phyloP scores from a whole-genome alignment of 805 yeast genomes.

The Soucietia sequanensis region DNA sequence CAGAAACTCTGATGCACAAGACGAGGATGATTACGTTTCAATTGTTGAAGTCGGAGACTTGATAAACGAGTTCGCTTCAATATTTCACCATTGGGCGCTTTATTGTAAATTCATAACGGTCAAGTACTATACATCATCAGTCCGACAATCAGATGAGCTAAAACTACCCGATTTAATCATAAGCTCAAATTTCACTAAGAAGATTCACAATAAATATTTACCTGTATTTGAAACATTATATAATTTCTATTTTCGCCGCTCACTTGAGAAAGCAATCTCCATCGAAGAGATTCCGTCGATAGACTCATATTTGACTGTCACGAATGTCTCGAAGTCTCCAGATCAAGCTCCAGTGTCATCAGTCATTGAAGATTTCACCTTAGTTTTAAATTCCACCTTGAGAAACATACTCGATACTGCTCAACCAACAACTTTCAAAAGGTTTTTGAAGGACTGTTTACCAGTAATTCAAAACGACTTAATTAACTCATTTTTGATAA shows the following conservation, averaged over 20 bases:
- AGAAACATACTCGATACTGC: constrained; percentile 72
- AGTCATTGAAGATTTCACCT: constrained; percentile 78
- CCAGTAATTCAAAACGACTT: constrained; percentile 65
- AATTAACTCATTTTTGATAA: constrained; percentile 47
- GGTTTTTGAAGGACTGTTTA: constrained; percentile 53
- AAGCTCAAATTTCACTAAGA: constrained; percentile 54
- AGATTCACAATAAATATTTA: constrained; percentile 50
- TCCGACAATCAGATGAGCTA: constrained; percentile 20
- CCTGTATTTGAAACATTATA: constrained; percentile 66
- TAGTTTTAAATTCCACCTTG: constrained; percentile 67
- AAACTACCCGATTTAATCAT: constrained; percentile 52
- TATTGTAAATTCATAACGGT: constrained; percentile 70
- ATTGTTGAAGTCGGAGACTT: constrained; percentile 67
- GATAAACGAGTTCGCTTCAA: constrained; percentile 67
- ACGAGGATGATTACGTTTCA: constrained; percentile 38
- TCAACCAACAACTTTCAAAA: constrained; percentile 53
- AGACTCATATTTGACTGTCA: constrained; percentile 35
- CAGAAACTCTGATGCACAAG: constrained; percentile 20
- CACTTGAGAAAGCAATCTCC: constrained; percentile 77
- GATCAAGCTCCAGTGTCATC: constrained; percentile 74
- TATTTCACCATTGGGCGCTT: constrained; percentile 83
- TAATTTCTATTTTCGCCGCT: constrained; percentile 67
- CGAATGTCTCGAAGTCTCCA: constrained; percentile 21
- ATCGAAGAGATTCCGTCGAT: constrained; percentile 71
- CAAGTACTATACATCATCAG: constrained; percentile 53